Conservation (phyloP, 1,139 yeast genomes). For the Candida sp. region DNA sequence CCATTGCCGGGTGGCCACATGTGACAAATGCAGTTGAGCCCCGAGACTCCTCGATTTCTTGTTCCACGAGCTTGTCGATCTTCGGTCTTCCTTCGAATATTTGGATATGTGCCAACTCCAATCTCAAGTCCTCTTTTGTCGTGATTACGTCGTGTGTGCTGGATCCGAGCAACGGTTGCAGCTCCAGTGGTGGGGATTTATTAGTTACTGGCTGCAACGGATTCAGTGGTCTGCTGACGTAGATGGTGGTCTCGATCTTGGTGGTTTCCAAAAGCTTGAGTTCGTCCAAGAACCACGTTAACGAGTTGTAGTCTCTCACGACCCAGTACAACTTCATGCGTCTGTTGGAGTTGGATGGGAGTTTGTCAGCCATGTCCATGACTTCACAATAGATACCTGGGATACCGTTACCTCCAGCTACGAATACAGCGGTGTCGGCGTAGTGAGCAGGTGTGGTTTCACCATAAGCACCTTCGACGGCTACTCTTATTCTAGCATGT, state of each 20-base stretch:
- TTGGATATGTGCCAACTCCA: too few species aligned
- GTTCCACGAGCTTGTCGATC: too few species aligned
- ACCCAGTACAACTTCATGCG: constrained; percentile 57
- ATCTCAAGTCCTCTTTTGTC: too few species aligned
- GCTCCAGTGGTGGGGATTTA: too few species aligned
- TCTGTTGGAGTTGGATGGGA: constrained; percentile 45
- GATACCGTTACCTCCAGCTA: constrained; percentile 49
- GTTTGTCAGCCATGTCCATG: constrained; percentile 33
- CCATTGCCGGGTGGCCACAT: too few species aligned
- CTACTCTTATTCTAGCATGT: constrained; percentile 29
- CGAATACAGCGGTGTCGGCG: constrained; percentile 39
- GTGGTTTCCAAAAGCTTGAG: constrained; percentile 35
- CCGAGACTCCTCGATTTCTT: too few species aligned
- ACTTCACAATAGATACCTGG: constrained; percentile 49
- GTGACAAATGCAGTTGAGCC: too few species aligned
- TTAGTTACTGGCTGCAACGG: too few species aligned
- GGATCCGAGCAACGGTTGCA: too few species aligned
- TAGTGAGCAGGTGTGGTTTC: constrained; percentile 31
- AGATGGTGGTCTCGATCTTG: constrained; percentile 38
- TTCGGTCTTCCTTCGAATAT: too few species aligned
- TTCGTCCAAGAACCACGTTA: constrained; percentile 57
- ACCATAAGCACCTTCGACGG: constrained; percentile 48
- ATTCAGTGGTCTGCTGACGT: constrained; percentile 43
- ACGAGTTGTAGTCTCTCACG: constrained; percentile 44
- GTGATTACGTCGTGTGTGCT: too few species aligned